Evolutionary conservation across 2,329 filamentous ascomycete species (phyloP), one percentile per base, ranked within the genome.

Genomic region (Fusarium acutatum): DNA sequence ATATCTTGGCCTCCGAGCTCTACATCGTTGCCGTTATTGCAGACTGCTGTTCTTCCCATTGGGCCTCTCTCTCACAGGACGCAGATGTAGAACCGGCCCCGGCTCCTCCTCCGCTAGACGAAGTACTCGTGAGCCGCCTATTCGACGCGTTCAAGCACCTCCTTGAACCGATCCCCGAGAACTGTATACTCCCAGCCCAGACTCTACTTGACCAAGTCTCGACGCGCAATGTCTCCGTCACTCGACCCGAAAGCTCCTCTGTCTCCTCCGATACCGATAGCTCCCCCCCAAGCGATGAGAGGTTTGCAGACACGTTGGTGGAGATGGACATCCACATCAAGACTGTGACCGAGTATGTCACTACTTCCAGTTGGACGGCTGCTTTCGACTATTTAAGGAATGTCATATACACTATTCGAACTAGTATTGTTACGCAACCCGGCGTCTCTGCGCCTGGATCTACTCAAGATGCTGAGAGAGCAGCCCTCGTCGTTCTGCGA

Each of bases 31-130:
- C 88, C 53, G 83, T 93, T 46, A 85, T 90, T 40, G 89, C 90
- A 77, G 90, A 92, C 76, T 93, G 91, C 78, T 92, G 90, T 74
- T 86, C 87, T 57, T 86, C 87, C 60, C 87, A 91, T 78, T 92
- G 90, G 90, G 82, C 86, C 34, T 81, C 83, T 43, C 78, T 86
- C 47, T 82, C 84, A 63, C 76, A 67, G 37, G 72, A 77, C 28
- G 64, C 64, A 43, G 69, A 77, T 75, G 37, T 53, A 26, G 71
- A 75, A 26, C 69, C 67, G 30, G 37, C 52, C 34, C 71, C 68
- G 18, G 53, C 59, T 7, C 85, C 84, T 20, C 80, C 83, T 35
- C 77, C 83, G 3, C 80, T 92, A 30, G 85, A 86, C 28, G 84
- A 87, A 53, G 79, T 82, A 28, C 81, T 92, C 18, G 87, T 90